A percentile compares a stretch with the other conserved stretches of the same genome.
Conservation (phyloP, 1,284 basidiomycete species). For the Heliocybe sulcata region DNA sequence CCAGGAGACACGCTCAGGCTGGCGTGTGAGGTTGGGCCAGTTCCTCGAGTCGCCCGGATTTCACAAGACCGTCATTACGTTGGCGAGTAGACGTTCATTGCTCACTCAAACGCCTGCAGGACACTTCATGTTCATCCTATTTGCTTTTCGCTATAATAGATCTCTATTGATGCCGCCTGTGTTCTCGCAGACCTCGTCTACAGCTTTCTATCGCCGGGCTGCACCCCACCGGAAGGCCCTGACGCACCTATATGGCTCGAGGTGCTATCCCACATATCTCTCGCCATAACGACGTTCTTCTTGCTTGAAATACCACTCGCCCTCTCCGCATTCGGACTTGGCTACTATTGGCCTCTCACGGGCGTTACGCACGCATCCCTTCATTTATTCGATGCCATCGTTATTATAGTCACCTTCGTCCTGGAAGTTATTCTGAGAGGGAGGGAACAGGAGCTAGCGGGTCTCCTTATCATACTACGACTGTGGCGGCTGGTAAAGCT, state of each 20-base stretch:
- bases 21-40: slow-evolving; percentile 32
- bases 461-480: slow-evolving; percentile 63
- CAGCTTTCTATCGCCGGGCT: slow-evolving; percentile 49
- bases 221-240: slow-evolving; percentile 34
- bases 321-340: slow-evolving; percentile 47
- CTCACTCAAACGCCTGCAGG: slow-evolving; percentile 6
- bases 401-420: slow-evolving; percentile 66
- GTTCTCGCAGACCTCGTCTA: slow-evolving; percentile 67
- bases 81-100: slow-evolving; percentile 34
- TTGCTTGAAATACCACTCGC: slow-evolving; percentile 67
- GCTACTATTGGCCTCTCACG: neutral
- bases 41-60: slow-evolving; percentile 45
- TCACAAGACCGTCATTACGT: slow-evolving; percentile 52
- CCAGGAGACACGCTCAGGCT: slow-evolving; percentile 14
- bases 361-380: slow-evolving; percentile 38
- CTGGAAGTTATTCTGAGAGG: slow-evolving; percentile 65
- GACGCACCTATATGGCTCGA: slow-evolving; percentile 56
- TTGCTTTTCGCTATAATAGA: slow-evolving; percentile 30
- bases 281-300: slow-evolving; percentile 65
- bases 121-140: slow-evolving; percentile 3
- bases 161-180: slow-evolving; percentile 54
- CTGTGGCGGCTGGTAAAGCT: slow-evolving; percentile 75
- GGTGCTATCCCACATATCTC: slow-evolving; percentile 51
- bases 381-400: slow-evolving; percentile 65
- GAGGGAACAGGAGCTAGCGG: slow-evolving; percentile 59